Percentiles rank a stretch among this genome's conserved stretches.
phyloP scores from a whole-genome alignment of 2,329 filamentous ascomycete species.

The Fusarium nurragi region DNA sequence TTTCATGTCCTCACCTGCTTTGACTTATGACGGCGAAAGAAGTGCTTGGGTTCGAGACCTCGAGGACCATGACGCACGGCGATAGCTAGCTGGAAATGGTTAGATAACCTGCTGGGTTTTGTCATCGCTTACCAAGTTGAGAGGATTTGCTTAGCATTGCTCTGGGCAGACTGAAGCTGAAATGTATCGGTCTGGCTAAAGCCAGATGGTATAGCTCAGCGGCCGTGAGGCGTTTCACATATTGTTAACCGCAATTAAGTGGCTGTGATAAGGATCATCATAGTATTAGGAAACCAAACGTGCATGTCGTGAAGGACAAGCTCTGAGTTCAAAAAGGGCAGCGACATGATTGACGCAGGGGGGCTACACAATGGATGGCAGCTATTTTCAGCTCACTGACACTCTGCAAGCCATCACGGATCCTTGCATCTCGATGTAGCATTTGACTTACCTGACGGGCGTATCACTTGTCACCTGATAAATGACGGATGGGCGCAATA shows the following conservation, averaged over 20 bases:
- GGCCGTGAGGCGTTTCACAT: background rate
- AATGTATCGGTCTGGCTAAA: background rate
- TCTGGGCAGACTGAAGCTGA: background rate
- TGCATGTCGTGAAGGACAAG: conserved; percentile 1
- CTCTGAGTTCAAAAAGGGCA: background rate
- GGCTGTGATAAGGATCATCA: background rate
- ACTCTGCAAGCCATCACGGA: conserved; percentile 32
- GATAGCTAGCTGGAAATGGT: conserved; percentile 1
- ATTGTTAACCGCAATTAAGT: background rate
- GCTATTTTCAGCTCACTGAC: conserved; percentile 27
- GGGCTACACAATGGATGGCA: background rate
- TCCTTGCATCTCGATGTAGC: conserved; percentile 12
- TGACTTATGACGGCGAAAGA: conserved; percentile 10
- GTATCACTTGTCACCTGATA: conserved; percentile 27
- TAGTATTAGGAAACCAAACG: background rate
- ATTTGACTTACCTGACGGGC: conserved; percentile 4
- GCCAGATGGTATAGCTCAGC: background rate
- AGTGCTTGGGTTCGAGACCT: conserved; percentile 7
- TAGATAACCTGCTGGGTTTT: background rate
- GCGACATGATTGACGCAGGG: conserved; percentile 12
- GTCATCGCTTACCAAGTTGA: conserved; percentile 2
- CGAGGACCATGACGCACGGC: background rate
- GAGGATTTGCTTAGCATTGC: background rate
- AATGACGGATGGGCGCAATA: conserved; percentile 13
- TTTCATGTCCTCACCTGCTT: conserved; percentile 2